Conservation (phyloP, 139 green algal genomes). For the Chlamydomonas sp. region DNA sequence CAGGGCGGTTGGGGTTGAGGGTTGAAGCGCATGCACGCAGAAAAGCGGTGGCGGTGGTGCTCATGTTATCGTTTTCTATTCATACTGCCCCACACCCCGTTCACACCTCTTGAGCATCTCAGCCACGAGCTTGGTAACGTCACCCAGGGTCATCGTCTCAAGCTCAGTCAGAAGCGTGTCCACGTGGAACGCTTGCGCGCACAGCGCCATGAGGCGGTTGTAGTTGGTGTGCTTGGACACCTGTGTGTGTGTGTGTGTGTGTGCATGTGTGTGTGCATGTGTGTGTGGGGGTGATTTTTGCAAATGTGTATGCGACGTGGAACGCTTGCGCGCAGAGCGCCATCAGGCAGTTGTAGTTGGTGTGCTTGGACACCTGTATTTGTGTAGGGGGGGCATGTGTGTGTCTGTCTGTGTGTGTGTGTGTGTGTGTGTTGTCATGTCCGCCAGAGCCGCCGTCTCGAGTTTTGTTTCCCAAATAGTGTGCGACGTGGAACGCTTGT, state of each 20-base stretch:
- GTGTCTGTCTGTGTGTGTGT: too few species aligned
- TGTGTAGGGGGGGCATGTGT: too few species aligned
- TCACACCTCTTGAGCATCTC: constrained; percentile 7
- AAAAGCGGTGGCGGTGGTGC: too few species aligned
- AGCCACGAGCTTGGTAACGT: not conserved
- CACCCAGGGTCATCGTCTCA: constrained; percentile 22
- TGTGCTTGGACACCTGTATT: constrained; percentile 65
- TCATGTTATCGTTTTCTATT: too few species aligned
- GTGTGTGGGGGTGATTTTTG: too few species aligned
- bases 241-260: too few species aligned
- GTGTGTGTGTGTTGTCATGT: too few species aligned
- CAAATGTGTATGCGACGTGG: too few species aligned
- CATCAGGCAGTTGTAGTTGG: constrained; percentile 62
- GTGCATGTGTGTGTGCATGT: too few species aligned
- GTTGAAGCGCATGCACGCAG: too few species aligned
- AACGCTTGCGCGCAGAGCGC: constrained; percentile 37
- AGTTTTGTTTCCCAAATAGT: constrained; percentile 30
- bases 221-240: constrained; percentile 70
- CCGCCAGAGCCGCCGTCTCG: constrained; percentile 21
- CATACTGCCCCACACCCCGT: not conserved
- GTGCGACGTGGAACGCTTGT: constrained; percentile 25
- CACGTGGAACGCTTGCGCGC: constrained; percentile 24
- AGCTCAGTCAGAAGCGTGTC: constrained; percentile 31
- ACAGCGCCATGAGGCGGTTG: constrained; percentile 58
- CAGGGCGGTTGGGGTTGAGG: too few species aligned